Percentiles rank a stretch among this genome's conserved stretches.
phyloP scores from a whole-genome alignment of 345 rosid species.

The Odontarrhena argentea region DNA sequence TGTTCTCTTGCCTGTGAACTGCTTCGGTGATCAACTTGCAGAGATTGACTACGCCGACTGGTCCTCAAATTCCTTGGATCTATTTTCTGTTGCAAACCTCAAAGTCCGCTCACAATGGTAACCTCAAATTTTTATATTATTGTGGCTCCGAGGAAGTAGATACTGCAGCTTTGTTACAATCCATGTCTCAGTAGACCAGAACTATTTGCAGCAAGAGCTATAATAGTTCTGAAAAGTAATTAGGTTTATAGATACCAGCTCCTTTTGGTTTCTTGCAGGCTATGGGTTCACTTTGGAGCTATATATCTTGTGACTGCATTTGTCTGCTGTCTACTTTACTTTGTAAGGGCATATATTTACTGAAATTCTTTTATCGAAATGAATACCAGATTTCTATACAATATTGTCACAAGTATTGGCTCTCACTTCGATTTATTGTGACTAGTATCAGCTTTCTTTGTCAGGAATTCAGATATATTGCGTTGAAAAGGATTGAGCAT shows the following conservation, averaged over 20 bases:
- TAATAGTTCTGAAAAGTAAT: background rate
- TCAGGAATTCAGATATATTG: slow-evolving; percentile 80
- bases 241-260: background rate
- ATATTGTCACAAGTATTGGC: slow-evolving; percentile 17
- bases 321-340: slow-evolving; percentile 75
- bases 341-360: slow-evolving; percentile 49
- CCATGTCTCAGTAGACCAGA: slow-evolving; percentile 1
- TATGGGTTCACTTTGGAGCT: slow-evolving; percentile 90
- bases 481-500: slow-evolving; percentile 72
- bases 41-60: slow-evolving; percentile 67
- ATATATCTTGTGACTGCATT: slow-evolving; percentile 73
- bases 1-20: slow-evolving; percentile 88
- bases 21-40: slow-evolving; percentile 64
- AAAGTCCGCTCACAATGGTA: slow-evolving; percentile 66
- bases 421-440: slow-evolving; percentile 6
- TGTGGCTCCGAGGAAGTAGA: background rate
- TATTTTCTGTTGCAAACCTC: slow-evolving; percentile 82
- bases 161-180: slow-evolving; percentile 2
- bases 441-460: slow-evolving; percentile 34
- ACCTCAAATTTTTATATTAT: slow-evolving; percentile 14
- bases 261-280: slow-evolving; percentile 56
- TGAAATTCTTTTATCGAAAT: background rate
- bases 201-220: background rate
- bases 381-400: background rate
- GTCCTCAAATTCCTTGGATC: slow-evolving; percentile 73